Evolutionary conservation across 768 basidiomycete genomes (phyloP), one percentile per base, ranked within the genome.

Genomic region (Lactifluus rugatus): DNA sequence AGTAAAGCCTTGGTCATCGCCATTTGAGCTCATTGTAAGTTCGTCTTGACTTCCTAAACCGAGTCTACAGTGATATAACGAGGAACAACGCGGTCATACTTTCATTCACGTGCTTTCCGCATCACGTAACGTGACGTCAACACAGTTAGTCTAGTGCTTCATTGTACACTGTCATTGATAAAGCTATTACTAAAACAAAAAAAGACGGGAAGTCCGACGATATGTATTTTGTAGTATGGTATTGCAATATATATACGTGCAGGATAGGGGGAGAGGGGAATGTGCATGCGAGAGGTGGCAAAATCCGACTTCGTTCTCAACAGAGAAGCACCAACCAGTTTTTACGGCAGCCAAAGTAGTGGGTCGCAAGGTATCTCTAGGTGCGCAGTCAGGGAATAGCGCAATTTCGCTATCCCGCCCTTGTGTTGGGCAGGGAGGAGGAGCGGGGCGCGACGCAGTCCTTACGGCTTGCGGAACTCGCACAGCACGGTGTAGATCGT

Each of bases 401-500:
- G 44, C 49, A 34, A 39, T 51, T 54, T 47, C 17, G 11, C 37
- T 32, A 44, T 37, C 54, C 54, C 53, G 36, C 54, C 58, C 42
- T 31, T 13, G 54, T 47, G 54, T n/a, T 41, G 49, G 58, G 54
- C 44, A 9, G 28, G n/a, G 26, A 48, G 48, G 59, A 60, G 59
- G 59, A 60, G 59, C 11, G 44, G 36, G 49, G 28, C 23, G 23
- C 54, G 48, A 60, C 59, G 59, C 59, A 49, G 59, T 60, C 59
- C 28, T 62, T 73, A 89, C 47, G 89, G 90, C 74, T 92, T 94
- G 72, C 89, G 81, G 79, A 91, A 94, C 70, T 94, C 93, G 78
- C 87, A 89, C 64, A 99, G 72, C 77, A 98, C 95, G 59, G 95
- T 95, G 73, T 99, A 99, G 58, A 99, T 99, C 58, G 92, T 92